Evolutionary conservation across 768 basidiomycete genomes (phyloP).

Genomic region (Polyporus arcularius): DNA sequence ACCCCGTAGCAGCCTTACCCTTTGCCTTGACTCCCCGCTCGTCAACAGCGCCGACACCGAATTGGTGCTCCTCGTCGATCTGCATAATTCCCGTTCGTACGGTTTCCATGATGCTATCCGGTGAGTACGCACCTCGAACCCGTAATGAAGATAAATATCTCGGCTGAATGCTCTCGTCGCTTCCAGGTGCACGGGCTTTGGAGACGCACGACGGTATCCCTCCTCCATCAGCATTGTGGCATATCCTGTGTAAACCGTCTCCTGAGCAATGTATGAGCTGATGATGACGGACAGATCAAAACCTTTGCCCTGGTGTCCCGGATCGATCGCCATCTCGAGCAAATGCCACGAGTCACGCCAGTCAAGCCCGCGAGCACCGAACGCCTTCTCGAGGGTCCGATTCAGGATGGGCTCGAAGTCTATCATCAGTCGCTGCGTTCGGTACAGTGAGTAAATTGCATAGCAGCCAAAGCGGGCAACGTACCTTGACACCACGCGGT

Average conservation of each 20-base stretch:
- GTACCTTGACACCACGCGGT: constrained; percentile 14
- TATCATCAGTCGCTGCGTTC: not conserved
- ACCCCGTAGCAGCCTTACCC: constrained; percentile 12
- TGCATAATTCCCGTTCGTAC: not conserved
- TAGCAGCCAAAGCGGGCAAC: not conserved
- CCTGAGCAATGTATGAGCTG: no score
- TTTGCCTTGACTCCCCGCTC: constrained; percentile 8
- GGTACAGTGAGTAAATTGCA: not conserved
- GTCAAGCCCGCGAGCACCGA: constrained; percentile 12
- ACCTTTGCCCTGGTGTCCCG: constrained; percentile 20
- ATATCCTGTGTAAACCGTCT: constrained; percentile 11
- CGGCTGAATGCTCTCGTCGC: constrained; percentile 18
- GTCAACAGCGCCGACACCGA: constrained; percentile 15
- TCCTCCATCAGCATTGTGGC: constrained; percentile 19
- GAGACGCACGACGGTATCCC: constrained; percentile 18
- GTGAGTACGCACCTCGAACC: constrained; percentile 21
- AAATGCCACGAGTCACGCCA: constrained; percentile 21
- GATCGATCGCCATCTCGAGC: constrained; percentile 19
- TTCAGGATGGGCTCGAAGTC: constrained; percentile 17
- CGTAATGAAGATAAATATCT: constrained; percentile 23
- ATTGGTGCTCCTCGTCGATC: constrained; percentile 13
- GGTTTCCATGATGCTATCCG: not conserved
- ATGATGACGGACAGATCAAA: not conserved
- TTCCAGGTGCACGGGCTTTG: constrained; percentile 22
- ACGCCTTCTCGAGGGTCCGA: constrained; percentile 5